These are phyloP conservation scores for Candida insectalens DNA, from an alignment of 805 yeast species.

Conservation along the genomic window DNA sequence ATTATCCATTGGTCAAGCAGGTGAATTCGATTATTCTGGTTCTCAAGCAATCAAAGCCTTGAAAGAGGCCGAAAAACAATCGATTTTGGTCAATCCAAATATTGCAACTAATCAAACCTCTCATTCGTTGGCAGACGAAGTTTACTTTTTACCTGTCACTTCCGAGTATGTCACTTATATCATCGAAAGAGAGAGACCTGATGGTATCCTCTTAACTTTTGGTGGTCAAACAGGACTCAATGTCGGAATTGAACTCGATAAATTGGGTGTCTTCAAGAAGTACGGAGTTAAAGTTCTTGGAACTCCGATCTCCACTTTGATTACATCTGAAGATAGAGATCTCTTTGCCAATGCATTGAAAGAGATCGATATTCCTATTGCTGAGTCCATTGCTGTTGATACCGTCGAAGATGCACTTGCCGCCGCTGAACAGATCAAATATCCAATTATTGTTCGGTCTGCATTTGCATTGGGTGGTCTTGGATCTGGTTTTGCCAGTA, in stretches of 20 bases:
- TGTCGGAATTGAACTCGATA: constrained; percentile 90
- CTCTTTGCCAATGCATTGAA: constrained; percentile 90
- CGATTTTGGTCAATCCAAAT: constrained; percentile 88
- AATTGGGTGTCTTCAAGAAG: constrained; percentile 88
- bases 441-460: constrained; percentile 95
- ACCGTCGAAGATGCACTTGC: constrained; percentile 83
- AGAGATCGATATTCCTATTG: constrained; percentile 92
- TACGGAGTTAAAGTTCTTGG: constrained; percentile 93
- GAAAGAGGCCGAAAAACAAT: constrained; percentile 77
- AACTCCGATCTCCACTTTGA: constrained; percentile 92
- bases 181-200: constrained; percentile 93
- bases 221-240: constrained; percentile 98
- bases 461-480: constrained; percentile 97
- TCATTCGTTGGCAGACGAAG: constrained; percentile 89
- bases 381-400: constrained; percentile 92
- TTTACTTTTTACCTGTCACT: constrained; percentile 92
- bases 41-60: constrained; percentile 96
- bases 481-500: constrained; percentile 93
- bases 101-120: constrained; percentile 97
- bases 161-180: constrained; percentile 93
- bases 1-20: constrained; percentile 94
- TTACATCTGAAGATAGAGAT: constrained; percentile 96
- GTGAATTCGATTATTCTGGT: constrained; percentile 95
- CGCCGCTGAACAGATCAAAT: constrained; percentile 86
- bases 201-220: constrained; percentile 89